Percentiles rank a stretch among this genome's conserved stretches.
Evolutionary conservation across 1,284 basidiomycete genomes (phyloP).

Genomic region (Apiotrichum siamense): DNA sequence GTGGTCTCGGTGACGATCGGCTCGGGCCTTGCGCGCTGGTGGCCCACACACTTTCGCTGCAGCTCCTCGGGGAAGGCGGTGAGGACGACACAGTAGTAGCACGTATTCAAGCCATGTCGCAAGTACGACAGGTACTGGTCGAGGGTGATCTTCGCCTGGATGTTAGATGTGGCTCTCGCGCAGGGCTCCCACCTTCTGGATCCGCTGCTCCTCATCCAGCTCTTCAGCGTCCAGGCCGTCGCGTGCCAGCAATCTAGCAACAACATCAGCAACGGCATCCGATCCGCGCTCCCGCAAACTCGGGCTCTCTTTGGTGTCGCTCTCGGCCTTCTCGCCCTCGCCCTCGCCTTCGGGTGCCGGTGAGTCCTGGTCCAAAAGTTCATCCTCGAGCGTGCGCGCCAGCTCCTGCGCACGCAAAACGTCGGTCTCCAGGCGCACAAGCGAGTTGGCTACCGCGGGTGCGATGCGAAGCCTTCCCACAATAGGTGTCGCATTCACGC

Average conservation of each 20-base stretch:
- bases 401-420: slow-evolving; percentile 65
- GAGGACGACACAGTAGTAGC: slow-evolving; percentile 91
- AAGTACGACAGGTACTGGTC: slow-evolving; percentile 40
- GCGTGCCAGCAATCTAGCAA: slow-evolving; percentile 28
- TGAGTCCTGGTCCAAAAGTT: slow-evolving; percentile 44
- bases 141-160: slow-evolving; percentile 37
- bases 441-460: slow-evolving; percentile 70
- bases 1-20: slow-evolving; percentile 44
- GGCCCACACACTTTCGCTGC: slow-evolving; percentile 84
- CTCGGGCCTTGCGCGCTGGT: slow-evolving; percentile 56
- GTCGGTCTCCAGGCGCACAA: slow-evolving; percentile 71
- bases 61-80: slow-evolving; percentile 89
- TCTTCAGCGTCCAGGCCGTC: slow-evolving; percentile 28
- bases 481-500: slow-evolving; percentile 71
- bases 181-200: slow-evolving; percentile 25
- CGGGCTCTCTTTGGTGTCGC: slow-evolving; percentile 13
- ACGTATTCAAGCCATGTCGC: slow-evolving; percentile 40
- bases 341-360: slow-evolving; percentile 25
- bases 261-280: slow-evolving; percentile 35
- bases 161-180: background rate
- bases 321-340: slow-evolving; percentile 28
- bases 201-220: slow-evolving; percentile 24
- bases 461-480: slow-evolving; percentile 68
- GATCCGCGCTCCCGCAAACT: slow-evolving; percentile 36
- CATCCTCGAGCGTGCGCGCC: slow-evolving; percentile 64